These are phyloP conservation scores for Phytophthora pinifolia DNA, from an alignment of 352 stramenopile species.

Conservation along the genomic window DNA sequence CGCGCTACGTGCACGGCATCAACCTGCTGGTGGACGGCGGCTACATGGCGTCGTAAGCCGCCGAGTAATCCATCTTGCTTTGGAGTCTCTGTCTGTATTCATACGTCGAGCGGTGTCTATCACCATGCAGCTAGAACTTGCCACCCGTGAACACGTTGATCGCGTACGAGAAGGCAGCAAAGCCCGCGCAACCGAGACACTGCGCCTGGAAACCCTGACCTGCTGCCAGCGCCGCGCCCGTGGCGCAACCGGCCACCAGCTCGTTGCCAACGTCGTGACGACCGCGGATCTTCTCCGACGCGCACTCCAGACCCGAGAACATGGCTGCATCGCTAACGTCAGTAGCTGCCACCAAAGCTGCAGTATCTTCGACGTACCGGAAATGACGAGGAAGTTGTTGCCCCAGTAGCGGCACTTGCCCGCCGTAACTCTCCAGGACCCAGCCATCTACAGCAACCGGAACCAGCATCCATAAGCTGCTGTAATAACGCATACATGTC, in stretches of 20 bases:
- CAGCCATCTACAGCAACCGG: constrained; percentile 46
- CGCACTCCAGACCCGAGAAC: constrained; percentile 94
- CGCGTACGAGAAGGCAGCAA: constrained; percentile 90
- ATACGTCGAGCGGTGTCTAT: constrained; percentile 23
- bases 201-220: constrained; percentile 93
- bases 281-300: constrained; percentile 92
- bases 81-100: too few relatives aligned
- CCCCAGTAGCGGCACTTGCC: constrained; percentile 85
- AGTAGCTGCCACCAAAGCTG: background rate
- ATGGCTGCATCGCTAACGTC: constrained; percentile 61
- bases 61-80: constrained; percentile 4
- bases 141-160: constrained; percentile 89
- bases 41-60: constrained; percentile 51
- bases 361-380: constrained; percentile 31
- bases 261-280: constrained; percentile 96
- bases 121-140: constrained; percentile 47
- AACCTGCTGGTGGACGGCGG: constrained; percentile 67
- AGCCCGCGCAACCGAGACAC: constrained; percentile 92
- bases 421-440: constrained; percentile 63
- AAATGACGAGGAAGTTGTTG: constrained; percentile 89
- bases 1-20: constrained; percentile 60
- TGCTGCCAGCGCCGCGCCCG: constrained; percentile 92
- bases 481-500: constrained; percentile 1
- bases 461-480: background rate
- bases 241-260: constrained; percentile 94